Evolutionary conservation across 768 basidiomycete genomes (phyloP).

Genomic region (Pilatotrama ljubarskyi): DNA sequence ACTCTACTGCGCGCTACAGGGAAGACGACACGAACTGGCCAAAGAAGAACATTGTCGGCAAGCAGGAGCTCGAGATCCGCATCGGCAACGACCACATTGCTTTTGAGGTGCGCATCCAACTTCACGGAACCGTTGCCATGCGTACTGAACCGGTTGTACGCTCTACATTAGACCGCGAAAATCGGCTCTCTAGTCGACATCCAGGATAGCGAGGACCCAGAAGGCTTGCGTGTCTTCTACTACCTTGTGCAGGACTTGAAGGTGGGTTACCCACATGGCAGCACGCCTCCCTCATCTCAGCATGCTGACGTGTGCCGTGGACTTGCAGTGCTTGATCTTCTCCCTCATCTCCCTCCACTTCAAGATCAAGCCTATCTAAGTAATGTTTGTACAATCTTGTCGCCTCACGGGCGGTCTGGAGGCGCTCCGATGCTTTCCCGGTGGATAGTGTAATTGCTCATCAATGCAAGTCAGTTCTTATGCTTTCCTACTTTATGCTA

Average conservation of each 20-base stretch:
- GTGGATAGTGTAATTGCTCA: background rate
- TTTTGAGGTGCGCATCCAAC: constrained; percentile 71
- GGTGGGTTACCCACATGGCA: constrained; percentile 43
- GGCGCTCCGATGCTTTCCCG: too few relatives aligned
- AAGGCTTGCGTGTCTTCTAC: constrained; percentile 96
- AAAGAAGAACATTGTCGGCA: constrained; percentile 98
- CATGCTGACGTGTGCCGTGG: background rate
- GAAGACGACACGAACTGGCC: constrained; percentile 99
- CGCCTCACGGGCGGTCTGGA: background rate
- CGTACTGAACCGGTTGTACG: background rate
- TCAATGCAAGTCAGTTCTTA: too few relatives aligned
- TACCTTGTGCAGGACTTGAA: constrained; percentile 98
- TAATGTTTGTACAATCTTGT: too few relatives aligned
- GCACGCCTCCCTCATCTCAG: too few relatives aligned
- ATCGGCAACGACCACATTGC: constrained; percentile 94
- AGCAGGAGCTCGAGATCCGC: constrained; percentile 96
- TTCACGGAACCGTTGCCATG: background rate
- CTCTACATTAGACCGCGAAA: constrained; percentile 79
- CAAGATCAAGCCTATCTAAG: constrained; percentile 98
- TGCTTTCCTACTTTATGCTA: background rate
- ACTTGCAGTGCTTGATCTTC: constrained; percentile 87
- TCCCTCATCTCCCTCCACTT: constrained; percentile 98
- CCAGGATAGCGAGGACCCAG: constrained; percentile 95
- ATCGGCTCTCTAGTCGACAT: constrained; percentile 97
- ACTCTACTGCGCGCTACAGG: constrained; percentile 44